Evolutionary conservation across 495 filamentous ascomycete species (phyloP).

Genomic region (Collariella sp.): DNA sequence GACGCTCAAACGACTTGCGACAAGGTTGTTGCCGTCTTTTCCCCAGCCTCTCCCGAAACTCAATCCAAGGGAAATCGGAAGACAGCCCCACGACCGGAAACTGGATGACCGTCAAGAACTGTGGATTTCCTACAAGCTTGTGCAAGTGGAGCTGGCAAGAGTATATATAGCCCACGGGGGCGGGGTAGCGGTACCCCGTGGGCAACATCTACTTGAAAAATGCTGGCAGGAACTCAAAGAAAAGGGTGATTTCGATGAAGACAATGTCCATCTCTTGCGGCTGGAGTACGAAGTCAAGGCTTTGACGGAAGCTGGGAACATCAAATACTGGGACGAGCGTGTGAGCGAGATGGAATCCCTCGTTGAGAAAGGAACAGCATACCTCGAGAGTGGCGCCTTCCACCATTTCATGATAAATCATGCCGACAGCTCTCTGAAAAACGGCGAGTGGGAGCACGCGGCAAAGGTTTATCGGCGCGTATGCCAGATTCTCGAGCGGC

Average conservation of each 20-base stretch:
- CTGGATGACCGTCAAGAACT: neutral
- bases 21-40: neutral
- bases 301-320: neutral
- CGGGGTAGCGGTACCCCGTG: neutral
- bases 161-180: slow-evolving; percentile 3
- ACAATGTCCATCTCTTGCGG: neutral
- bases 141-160: neutral
- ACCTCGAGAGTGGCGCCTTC: neutral
- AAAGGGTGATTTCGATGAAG: neutral
- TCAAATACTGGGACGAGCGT: neutral
- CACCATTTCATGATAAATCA: neutral
- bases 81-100: neutral
- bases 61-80: no score
- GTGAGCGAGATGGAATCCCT: neutral
- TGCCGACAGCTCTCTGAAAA: neutral
- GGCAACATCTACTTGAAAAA: neutral
- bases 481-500: neutral
- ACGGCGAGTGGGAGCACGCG: neutral
- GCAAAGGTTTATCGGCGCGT: no score
- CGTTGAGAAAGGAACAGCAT: neutral
- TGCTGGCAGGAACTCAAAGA: neutral
- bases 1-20: neutral
- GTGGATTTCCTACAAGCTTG: neutral
- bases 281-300: neutral
- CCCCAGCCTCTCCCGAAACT: no score